A percentile compares a stretch with the other conserved stretches of the same genome.
Conservation (phyloP, 352 stramenopile genomes). For the Hyaloperonospora brassicae region DNA sequence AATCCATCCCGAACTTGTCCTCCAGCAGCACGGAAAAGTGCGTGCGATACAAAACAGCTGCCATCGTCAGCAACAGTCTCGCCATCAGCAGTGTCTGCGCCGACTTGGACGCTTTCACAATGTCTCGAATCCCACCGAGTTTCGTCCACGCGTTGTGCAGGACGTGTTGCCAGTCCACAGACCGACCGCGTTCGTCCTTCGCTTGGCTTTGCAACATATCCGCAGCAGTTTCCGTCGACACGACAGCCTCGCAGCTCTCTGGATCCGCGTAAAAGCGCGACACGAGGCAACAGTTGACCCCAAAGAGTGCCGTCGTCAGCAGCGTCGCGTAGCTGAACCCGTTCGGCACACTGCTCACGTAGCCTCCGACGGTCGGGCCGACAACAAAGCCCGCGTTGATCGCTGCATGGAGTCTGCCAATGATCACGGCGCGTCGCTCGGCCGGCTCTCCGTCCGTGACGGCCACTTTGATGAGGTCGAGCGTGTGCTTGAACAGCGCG, state of each 20-base stretch:
- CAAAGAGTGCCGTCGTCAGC: conserved; percentile 58
- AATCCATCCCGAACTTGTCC: conserved; percentile 70
- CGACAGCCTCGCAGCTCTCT: neutral
- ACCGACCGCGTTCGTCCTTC: conserved; percentile 12
- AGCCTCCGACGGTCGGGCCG: conserved; percentile 58
- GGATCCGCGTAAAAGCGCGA: conserved; percentile 42
- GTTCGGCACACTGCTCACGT: conserved; percentile 54
- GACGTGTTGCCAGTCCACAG: conserved; percentile 29
- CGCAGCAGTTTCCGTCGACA: neutral
- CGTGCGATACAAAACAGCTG: conserved; percentile 67
- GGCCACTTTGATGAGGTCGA: conserved; percentile 72
- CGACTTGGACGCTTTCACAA: conserved; percentile 53
- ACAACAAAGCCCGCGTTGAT: conserved; percentile 74
- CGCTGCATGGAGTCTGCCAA: conserved; percentile 66
- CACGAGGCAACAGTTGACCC: conserved; percentile 62
- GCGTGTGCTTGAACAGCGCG: conserved; percentile 76
- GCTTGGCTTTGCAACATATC: neutral
- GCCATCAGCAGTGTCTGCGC: conserved; percentile 63
- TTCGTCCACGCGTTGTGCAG: conserved; percentile 45
- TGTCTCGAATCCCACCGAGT: conserved; percentile 50
- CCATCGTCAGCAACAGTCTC: conserved; percentile 64
- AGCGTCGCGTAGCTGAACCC: conserved; percentile 79
- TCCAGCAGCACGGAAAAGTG: conserved; percentile 73
- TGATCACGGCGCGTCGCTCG: conserved; percentile 28
- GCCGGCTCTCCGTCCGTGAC: conserved; percentile 50